Conservation (phyloP, 2,329 filamentous ascomycete genomes). For the Scedosporium minutisporum region DNA sequence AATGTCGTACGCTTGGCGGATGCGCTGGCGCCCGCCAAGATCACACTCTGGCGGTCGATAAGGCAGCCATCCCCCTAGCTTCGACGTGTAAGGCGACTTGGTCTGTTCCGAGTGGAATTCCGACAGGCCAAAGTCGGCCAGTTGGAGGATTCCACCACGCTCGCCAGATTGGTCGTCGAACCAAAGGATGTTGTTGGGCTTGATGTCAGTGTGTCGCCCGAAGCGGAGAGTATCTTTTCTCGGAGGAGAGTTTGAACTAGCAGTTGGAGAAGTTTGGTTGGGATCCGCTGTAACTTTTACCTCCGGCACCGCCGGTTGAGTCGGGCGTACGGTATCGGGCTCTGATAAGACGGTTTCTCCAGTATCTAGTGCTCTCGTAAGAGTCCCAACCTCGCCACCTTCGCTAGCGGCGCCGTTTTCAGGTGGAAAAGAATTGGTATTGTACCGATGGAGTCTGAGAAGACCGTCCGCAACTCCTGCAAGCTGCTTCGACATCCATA, state of each 20-base stretch:
- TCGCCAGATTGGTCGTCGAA: background rate
- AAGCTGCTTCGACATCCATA: background rate
- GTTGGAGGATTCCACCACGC: background rate
- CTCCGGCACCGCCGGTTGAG: no score
- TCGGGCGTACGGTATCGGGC: no score
- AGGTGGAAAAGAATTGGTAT: background rate
- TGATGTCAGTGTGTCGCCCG: background rate
- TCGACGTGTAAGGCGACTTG: background rate
- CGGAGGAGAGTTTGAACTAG: background rate
- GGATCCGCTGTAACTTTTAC: background rate
- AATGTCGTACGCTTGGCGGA: conserved; percentile 13
- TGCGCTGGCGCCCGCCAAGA: background rate
- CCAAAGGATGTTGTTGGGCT: background rate
- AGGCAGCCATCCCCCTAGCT: background rate
- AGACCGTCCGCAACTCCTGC: background rate
- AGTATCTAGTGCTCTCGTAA: background rate
- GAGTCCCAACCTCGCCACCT: background rate
- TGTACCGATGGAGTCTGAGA: background rate
- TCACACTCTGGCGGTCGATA: background rate
- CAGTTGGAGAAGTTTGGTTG: background rate
- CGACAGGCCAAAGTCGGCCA: background rate
- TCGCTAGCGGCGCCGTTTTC: background rate
- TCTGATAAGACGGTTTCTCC: no score
- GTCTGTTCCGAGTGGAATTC: background rate
- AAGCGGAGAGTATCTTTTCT: background rate